Conservation (phyloP, 2,329 filamentous ascomycete genomes). For the Cladosporium sp. region DNA sequence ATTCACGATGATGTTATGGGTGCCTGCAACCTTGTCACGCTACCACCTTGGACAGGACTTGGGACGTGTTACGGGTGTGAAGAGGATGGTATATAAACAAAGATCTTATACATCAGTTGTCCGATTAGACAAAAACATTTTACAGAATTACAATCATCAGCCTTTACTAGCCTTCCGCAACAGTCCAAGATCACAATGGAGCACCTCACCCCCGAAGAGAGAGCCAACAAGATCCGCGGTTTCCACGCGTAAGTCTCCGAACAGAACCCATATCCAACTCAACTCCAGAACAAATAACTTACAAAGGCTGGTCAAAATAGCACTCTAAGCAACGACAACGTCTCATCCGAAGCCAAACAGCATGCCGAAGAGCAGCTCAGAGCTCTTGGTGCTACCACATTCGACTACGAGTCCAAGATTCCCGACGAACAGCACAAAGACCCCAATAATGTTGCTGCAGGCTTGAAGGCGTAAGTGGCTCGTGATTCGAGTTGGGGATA, state of each 20-base stretch:
- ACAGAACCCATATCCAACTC: background rate
- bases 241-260: slow-evolving; percentile 1
- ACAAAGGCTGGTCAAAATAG: background rate
- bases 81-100: background rate
- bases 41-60: background rate
- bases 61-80: background rate
- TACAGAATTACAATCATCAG: background rate
- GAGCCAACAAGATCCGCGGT: slow-evolving; percentile 10
- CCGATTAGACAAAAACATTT: too few relatives aligned
- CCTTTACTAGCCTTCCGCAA: background rate
- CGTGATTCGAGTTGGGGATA: too few relatives aligned
- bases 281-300: background rate
- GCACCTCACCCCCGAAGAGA: slow-evolving; percentile 3
- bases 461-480: slow-evolving; percentile 8
- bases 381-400: background rate
- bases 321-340: slow-evolving; percentile 8
- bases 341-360: slow-evolving; percentile 3
- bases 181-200: background rate
- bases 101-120: too few relatives aligned
- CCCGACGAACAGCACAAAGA: slow-evolving; percentile 4
- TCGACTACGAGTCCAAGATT: slow-evolving; percentile 8
- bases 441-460: slow-evolving; percentile 2
- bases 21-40: background rate
- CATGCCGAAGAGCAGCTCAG: slow-evolving; percentile 9
- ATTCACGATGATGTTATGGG: background rate